A percentile compares a stretch with the other conserved stretches of the same genome.
Conservation (phyloP, 139 green algal genomes). For the Closterium sp. region DNA sequence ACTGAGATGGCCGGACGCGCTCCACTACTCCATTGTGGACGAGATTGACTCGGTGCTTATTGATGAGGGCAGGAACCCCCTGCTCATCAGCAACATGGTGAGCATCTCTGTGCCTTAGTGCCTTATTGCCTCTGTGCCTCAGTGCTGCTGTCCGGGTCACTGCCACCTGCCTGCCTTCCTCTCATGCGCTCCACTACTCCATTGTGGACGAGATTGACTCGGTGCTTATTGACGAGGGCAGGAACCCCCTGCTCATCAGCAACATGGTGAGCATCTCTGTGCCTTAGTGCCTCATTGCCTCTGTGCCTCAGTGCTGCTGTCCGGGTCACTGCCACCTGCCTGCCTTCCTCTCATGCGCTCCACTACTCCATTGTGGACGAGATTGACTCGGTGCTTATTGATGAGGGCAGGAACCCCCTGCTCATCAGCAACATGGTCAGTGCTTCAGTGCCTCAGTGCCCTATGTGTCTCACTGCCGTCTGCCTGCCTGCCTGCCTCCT, state of each 20-base stretch:
- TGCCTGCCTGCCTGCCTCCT: background rate
- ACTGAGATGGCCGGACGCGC: constrained; percentile 6
- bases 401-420: constrained; percentile 71
- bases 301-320: too few relatives aligned
- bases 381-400: constrained; percentile 77
- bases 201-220: constrained; percentile 86
- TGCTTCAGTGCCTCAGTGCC: background rate
- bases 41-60: constrained; percentile 81
- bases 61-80: constrained; percentile 71
- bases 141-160: too few relatives aligned
- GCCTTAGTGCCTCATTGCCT: too few relatives aligned
- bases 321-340: too few relatives aligned
- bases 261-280: background rate
- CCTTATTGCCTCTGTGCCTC: background rate
- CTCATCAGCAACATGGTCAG: constrained; percentile 53
- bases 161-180: background rate
- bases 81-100: constrained; percentile 59
- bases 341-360: constrained; percentile 30
- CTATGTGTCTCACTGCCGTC: background rate
- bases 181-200: constrained; percentile 66
- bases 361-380: constrained; percentile 85
- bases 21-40: constrained; percentile 83
- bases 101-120: background rate
- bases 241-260: constrained; percentile 54
- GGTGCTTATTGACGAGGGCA: constrained; percentile 75